A percentile compares a stretch with the other conserved stretches of the same genome.
phyloP scores from a whole-genome alignment of 192 early-diverging fungal genomes.

The Mycoemilia scoparia region DNA sequence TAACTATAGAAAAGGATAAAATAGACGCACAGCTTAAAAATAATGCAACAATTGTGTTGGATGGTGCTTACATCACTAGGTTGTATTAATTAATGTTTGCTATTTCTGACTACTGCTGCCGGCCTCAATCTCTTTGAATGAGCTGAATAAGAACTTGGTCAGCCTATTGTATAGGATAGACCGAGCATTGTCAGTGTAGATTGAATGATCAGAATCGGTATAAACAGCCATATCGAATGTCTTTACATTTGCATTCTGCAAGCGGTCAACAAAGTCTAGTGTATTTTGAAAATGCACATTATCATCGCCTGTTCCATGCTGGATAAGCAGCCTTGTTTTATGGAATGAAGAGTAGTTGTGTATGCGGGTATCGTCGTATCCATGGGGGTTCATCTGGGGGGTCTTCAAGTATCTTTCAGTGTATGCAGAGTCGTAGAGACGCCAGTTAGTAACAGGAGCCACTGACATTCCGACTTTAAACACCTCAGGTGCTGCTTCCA shows the following conservation, averaged over 20 bases:
- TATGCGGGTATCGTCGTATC: constrained; percentile 64
- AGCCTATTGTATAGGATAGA: constrained; percentile 41
- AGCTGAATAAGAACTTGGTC: constrained; percentile 32
- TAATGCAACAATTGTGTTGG: background rate
- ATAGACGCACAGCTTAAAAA: too few species aligned
- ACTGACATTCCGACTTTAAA: constrained; percentile 81
- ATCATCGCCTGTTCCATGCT: constrained; percentile 84
- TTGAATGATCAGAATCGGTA: constrained; percentile 81
- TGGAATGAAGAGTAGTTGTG: constrained; percentile 65
- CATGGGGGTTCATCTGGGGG: constrained; percentile 50
- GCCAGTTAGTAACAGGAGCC: constrained; percentile 92
- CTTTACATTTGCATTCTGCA: constrained; percentile 54
- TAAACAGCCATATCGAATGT: constrained; percentile 75
- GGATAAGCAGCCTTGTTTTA: constrained; percentile 56
- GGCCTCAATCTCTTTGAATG: constrained; percentile 31
- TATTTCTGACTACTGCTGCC: too few species aligned
- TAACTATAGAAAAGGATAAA: too few species aligned
- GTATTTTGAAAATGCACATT: constrained; percentile 90
- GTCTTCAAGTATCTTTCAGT: constrained; percentile 96
- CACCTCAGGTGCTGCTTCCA: constrained; percentile 67
- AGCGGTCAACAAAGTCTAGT: constrained; percentile 49
- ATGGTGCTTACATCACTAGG: background rate
- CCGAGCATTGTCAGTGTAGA: constrained; percentile 58
- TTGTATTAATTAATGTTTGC: too few species aligned
- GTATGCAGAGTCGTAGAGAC: constrained; percentile 75